phyloP scores from a whole-genome alignment of 2,329 filamentous ascomycete species.

The Fusarium sp. region DNA sequence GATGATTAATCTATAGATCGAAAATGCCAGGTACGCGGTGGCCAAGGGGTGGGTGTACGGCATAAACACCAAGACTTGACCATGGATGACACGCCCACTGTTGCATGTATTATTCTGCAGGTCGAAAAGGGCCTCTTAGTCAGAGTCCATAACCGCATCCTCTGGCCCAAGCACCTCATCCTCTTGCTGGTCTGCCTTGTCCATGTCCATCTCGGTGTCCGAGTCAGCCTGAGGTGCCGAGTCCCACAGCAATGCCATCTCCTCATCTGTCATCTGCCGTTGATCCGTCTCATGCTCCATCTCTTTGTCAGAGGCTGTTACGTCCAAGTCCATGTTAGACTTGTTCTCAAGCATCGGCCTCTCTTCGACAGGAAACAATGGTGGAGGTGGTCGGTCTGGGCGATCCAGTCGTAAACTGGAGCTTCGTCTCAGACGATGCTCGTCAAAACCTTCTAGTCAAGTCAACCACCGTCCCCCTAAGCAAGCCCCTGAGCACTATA shows the following conservation, averaged over 20 bases:
- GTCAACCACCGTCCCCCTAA: constrained; percentile 1
- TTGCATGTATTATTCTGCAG: constrained; percentile 15
- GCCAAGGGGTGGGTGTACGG: constrained; percentile 13
- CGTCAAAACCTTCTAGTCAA: constrained; percentile 9
- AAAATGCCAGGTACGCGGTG: background rate
- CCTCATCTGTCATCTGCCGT: background rate
- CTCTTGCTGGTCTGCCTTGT: background rate
- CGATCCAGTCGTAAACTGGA: background rate
- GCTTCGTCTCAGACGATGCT: constrained; percentile 1
- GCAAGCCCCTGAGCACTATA: background rate
- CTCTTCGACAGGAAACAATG: constrained; percentile 10
- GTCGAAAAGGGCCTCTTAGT: constrained; percentile 10
- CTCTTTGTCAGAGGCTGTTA: background rate
- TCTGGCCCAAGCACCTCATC: background rate
- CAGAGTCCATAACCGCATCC: background rate
- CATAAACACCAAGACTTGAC: constrained; percentile 3
- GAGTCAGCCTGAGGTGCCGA: background rate
- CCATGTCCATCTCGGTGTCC: background rate
- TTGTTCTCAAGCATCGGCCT: background rate
- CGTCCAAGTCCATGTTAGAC: background rate
- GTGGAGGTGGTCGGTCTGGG: constrained; percentile 5
- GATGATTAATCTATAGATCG: constrained; percentile 4
- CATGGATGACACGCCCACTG: constrained; percentile 5
- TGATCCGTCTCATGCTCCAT: background rate
- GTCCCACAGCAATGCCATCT: background rate